Evolutionary conservation across 1,139 yeast genomes (phyloP).

Genomic region (Candida anutae): DNA sequence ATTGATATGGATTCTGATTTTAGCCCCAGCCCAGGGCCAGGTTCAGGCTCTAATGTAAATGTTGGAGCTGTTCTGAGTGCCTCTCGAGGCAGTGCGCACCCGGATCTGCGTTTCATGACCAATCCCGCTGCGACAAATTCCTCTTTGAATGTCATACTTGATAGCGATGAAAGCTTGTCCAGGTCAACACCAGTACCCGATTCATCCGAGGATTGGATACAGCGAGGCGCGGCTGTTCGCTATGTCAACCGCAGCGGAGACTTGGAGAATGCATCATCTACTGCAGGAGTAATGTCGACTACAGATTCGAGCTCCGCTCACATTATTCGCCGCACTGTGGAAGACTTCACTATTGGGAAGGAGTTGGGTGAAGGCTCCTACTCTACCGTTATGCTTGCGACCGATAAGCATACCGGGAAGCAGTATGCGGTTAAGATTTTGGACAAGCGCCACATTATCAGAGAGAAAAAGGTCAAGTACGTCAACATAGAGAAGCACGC

Average conservation of each 20-base stretch:
- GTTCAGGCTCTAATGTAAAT: no score
- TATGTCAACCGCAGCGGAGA: constrained; percentile 8
- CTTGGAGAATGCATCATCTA: no score
- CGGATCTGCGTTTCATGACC: background rate
- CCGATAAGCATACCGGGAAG: constrained; percentile 63
- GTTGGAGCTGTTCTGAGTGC: no score
- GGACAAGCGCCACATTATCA: constrained; percentile 88
- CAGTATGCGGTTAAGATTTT: constrained; percentile 87
- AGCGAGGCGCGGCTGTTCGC: constrained; percentile 38
- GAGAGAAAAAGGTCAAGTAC: constrained; percentile 91
- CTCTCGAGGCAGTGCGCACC: no score
- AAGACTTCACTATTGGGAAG: constrained; percentile 81
- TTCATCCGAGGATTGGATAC: no score
- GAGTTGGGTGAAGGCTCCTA: constrained; percentile 94
- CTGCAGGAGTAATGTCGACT: background rate
- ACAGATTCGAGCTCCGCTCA: constrained; percentile 3
- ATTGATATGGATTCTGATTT: no score
- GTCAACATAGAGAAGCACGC: constrained; percentile 96
- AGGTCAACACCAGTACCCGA: no score
- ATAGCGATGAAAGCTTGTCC: no score
- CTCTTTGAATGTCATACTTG: constrained; percentile 31
- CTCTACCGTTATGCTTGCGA: constrained; percentile 85
- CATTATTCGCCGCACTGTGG: constrained; percentile 53
- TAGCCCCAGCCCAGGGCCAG: no score
- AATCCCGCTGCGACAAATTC: constrained; percentile 23